Conservation (phyloP, 2,329 filamentous ascomycete species). For the Aspergillus pseudoviridinutans region DNA sequence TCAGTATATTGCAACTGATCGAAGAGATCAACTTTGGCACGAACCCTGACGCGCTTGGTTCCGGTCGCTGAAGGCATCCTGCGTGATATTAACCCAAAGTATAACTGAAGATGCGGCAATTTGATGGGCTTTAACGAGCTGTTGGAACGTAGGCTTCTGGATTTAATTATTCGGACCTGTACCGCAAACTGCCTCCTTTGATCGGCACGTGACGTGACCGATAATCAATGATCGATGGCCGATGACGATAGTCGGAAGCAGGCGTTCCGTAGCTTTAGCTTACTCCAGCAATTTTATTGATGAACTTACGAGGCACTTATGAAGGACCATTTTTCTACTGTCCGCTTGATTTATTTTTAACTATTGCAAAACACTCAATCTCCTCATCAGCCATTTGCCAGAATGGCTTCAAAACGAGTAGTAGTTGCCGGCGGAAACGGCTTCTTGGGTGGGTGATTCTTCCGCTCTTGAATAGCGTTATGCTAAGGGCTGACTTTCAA, state of each 20-base stretch:
- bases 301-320: background rate
- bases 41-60: slow-evolving; percentile 52
- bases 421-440: slow-evolving; percentile 93
- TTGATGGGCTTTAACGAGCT: background rate
- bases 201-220: background rate
- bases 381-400: slow-evolving; percentile 14
- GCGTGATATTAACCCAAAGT: background rate
- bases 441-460: slow-evolving; percentile 63
- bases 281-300: background rate
- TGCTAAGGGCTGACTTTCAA: background rate
- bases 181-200: background rate
- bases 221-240: background rate
- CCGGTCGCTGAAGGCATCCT: slow-evolving; percentile 52
- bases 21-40: slow-evolving; percentile 9
- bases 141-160: background rate
- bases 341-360: background rate
- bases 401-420: slow-evolving; percentile 65
- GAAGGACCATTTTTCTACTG: background rate
- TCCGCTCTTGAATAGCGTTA: background rate
- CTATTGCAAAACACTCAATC: background rate
- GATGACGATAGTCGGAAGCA: background rate
- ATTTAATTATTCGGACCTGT: background rate
- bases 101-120: background rate
- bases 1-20: slow-evolving; percentile 15
- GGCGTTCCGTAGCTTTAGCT: background rate